Conservation (phyloP, 1,284 basidiomycete genomes). For the Ustilago bromivora region DNA sequence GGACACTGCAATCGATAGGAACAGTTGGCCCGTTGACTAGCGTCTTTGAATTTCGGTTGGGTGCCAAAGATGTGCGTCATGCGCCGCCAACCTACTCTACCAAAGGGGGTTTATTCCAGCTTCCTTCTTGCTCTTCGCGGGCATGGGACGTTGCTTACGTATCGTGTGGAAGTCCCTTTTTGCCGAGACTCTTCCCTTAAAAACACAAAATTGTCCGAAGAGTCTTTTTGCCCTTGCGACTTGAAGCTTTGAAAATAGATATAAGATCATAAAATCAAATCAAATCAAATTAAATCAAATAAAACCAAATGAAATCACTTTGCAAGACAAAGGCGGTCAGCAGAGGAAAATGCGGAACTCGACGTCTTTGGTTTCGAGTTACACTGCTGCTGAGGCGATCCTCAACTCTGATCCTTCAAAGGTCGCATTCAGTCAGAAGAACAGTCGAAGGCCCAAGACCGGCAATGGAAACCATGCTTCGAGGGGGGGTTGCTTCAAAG, state of each 20-base stretch:
- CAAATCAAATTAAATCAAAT: too few relatives aligned
- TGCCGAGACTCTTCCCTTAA: neutral
- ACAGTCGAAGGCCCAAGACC: neutral
- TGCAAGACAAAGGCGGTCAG: too few relatives aligned
- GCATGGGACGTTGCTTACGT: slow-evolving; percentile 12
- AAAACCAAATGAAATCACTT: too few relatives aligned
- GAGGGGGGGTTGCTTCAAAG: neutral
- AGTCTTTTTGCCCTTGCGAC: neutral
- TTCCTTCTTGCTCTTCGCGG: neutral
- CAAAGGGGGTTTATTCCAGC: too few relatives aligned
- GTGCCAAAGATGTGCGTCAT: too few relatives aligned
- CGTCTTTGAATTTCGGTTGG: too few relatives aligned
- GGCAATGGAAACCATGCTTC: neutral
- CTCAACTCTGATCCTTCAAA: neutral
- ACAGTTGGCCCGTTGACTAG: too few relatives aligned
- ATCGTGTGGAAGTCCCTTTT: neutral
- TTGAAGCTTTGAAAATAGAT: too few relatives aligned
- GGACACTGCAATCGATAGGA: too few relatives aligned
- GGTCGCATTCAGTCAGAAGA: neutral
- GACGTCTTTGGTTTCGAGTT: neutral
- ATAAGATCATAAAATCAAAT: too few relatives aligned
- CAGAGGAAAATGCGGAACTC: neutral
- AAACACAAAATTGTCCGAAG: slow-evolving; percentile 9
- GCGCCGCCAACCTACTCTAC: too few relatives aligned
- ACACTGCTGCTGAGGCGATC: neutral